Conservation (phyloP, 345 rosid genomes). For the Aquilaria sinensis region DNA sequence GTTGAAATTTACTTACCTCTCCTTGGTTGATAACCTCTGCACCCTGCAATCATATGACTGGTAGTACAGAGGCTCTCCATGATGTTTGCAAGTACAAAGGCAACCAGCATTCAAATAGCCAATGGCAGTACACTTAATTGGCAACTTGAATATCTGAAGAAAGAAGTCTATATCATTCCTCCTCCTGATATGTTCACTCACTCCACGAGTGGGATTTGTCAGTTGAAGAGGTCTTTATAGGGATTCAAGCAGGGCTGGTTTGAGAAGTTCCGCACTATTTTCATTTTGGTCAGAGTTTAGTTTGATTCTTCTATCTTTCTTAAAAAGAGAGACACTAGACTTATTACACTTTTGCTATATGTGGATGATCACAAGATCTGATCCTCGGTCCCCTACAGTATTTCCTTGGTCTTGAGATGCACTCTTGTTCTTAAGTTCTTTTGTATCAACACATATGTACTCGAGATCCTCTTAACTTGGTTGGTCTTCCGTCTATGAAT, state of each 20-base stretch:
- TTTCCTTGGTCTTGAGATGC: no score
- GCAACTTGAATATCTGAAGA: no score
- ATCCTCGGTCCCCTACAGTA: neutral
- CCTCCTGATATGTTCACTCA: no score
- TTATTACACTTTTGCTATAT: neutral
- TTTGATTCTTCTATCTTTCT: neutral
- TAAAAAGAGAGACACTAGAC: neutral
- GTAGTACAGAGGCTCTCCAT: constrained; percentile 3
- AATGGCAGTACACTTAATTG: neutral
- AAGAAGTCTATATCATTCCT: no score
- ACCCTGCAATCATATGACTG: neutral
- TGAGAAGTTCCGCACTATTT: no score
- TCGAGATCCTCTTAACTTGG: no score
- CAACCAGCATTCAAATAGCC: neutral
- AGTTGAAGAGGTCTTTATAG: neutral
- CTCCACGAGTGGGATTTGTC: no score
- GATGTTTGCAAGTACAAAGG: neutral
- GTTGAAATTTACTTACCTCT: constrained; percentile 3
- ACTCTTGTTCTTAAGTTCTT: no score
- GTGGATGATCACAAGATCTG: neutral
- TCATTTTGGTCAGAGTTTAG: neutral
- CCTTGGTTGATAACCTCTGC: neutral
- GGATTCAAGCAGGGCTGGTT: neutral
- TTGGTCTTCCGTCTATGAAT: neutral
- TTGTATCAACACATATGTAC: no score